These are phyloP conservation scores for Scenedesmus sp. DNA, from an alignment of 163 green algal genomes.

Conservation along the genomic window DNA sequence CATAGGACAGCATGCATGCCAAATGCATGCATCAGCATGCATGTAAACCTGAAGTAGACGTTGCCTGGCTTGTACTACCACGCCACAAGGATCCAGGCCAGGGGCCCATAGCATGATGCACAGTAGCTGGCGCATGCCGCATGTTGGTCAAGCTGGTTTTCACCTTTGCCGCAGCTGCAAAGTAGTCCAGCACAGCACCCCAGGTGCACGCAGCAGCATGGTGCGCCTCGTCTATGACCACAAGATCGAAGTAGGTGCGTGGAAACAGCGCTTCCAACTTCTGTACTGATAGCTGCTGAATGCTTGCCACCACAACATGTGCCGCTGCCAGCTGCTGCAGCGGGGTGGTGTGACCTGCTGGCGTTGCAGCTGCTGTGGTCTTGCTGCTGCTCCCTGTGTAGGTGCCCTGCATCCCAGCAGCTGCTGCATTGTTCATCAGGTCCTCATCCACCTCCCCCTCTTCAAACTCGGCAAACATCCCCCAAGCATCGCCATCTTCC, in stretches of 20 bases:
- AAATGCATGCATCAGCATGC: neutral
- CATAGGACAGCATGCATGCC: neutral
- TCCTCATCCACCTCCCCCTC: neutral
- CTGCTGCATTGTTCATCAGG: neutral
- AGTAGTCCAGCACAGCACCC: neutral
- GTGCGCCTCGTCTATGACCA: slow-evolving; percentile 11
- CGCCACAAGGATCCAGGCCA: no score
- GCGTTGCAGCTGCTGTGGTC: neutral
- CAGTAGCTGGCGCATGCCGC: neutral
- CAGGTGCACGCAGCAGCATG: slow-evolving; percentile 6
- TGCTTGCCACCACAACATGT: slow-evolving; percentile 2
- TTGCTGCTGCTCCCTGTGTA: neutral
- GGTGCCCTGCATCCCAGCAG: neutral
- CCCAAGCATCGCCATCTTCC: neutral
- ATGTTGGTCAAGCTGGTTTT: neutral
- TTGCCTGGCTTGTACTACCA: no score
- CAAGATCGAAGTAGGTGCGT: neutral
- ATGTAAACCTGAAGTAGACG: no score
- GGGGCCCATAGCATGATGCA: neutral
- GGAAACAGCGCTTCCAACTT: slow-evolving; percentile 12
- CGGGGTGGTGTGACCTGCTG: neutral
- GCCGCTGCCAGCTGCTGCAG: neutral
- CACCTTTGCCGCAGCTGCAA: slow-evolving; percentile 20
- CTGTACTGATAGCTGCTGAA: neutral
- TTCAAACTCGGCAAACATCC: neutral